These are phyloP conservation scores for Exophiala viscosa DNA, from an alignment of 2,329 filamentous ascomycete genomes.

Conservation along the genomic window DNA sequence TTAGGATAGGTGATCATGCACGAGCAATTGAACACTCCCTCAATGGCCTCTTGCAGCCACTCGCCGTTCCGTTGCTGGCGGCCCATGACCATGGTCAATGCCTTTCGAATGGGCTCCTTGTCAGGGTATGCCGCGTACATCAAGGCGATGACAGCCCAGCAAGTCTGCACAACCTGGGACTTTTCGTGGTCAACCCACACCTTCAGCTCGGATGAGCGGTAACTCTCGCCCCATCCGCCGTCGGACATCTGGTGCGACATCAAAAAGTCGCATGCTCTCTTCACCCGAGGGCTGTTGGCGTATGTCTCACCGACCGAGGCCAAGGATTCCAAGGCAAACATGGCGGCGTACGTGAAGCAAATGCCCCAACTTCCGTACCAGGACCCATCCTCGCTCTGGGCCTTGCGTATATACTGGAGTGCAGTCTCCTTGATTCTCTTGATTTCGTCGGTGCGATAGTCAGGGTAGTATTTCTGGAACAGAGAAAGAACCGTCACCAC, in stretches of 20 bases:
- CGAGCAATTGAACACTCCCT: constrained; percentile 97
- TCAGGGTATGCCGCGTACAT: constrained; percentile 81
- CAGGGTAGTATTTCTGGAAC: constrained; percentile 76
- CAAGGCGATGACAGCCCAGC: constrained; percentile 80
- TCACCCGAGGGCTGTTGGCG: constrained; percentile 65
- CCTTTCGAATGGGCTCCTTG: constrained; percentile 65
- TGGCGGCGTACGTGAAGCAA: constrained; percentile 93
- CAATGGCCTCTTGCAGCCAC: constrained; percentile 92
- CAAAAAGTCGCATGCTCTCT: constrained; percentile 78
- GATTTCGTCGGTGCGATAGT: constrained; percentile 76
- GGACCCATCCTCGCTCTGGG: constrained; percentile 76
- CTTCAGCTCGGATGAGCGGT: constrained; percentile 75
- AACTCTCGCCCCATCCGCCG: constrained; percentile 96
- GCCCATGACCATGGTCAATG: constrained; percentile 75
- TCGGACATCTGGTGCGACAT: constrained; percentile 79
- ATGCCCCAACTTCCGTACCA: constrained; percentile 99
- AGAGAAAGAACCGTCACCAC: constrained; percentile 82
- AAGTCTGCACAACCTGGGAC: constrained; percentile 90
- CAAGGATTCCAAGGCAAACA: constrained; percentile 92
- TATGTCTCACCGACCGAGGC: constrained; percentile 78
- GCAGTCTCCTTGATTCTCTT: constrained; percentile 67
- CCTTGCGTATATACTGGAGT: constrained; percentile 74
- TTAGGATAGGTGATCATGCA: constrained; percentile 99
- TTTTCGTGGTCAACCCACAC: constrained; percentile 66
- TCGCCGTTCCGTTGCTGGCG: constrained; percentile 86